These are phyloP conservation scores for Arthonia radiata DNA, from an alignment of 495 filamentous ascomycete genomes.

Conservation along the genomic window DNA sequence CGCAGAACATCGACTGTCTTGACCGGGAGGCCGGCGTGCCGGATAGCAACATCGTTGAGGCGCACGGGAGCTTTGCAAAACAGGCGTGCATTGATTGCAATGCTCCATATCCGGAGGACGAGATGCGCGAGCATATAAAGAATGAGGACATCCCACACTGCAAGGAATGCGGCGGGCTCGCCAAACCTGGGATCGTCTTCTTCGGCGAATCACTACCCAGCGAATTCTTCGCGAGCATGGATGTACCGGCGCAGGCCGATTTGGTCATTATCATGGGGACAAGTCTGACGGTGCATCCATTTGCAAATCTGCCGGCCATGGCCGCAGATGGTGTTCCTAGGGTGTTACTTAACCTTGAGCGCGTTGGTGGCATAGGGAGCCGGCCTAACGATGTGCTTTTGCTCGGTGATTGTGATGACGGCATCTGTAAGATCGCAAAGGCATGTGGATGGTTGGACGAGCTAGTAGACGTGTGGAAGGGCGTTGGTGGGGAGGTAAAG, in stretches of 20 bases:
- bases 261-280: conserved; percentile 80
- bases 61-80: conserved; percentile 79
- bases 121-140: conserved; percentile 43
- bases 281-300: conserved; percentile 69
- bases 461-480: conserved; percentile 50
- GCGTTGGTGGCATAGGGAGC: conserved; percentile 57
- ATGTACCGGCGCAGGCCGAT: conserved; percentile 37
- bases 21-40: conserved; percentile 76
- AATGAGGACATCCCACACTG: conserved; percentile 45
- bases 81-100: conserved; percentile 83
- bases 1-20: conserved; percentile 92
- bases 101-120: conserved; percentile 35
- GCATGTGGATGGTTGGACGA: conserved; percentile 73
- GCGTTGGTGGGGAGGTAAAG: too few relatives aligned
- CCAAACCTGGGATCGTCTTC: conserved; percentile 96
- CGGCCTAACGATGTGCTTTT: conserved; percentile 53
- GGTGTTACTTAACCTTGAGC: conserved; percentile 67
- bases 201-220: conserved; percentile 56
- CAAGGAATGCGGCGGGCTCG: conserved; percentile 44
- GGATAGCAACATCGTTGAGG: conserved; percentile 59
- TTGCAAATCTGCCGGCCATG: conserved; percentile 50
- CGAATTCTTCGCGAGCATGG: conserved; percentile 35
- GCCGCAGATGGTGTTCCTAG: conserved; percentile 38
- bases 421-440: conserved; percentile 59
- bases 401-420: conserved; percentile 55